These are phyloP conservation scores for Nannochloropsis granulata DNA, from an alignment of 108 stramenopile genomes.

Conservation along the genomic window DNA sequence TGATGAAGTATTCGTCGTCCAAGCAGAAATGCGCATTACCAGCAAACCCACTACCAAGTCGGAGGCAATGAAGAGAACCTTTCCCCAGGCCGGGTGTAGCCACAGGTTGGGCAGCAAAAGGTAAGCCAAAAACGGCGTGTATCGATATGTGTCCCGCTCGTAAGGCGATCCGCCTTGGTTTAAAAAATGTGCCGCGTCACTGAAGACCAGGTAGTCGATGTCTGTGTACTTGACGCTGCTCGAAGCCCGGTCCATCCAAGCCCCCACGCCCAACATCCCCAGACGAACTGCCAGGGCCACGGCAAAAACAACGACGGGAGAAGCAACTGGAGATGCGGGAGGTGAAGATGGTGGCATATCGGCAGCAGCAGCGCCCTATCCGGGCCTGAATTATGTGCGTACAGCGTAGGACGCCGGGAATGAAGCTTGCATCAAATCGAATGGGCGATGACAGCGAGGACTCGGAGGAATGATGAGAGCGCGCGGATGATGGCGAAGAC, in stretches of 20 bases:
- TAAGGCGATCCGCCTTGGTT: slow-evolving; percentile 49
- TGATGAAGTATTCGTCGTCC: slow-evolving; percentile 57
- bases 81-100: slow-evolving; percentile 22
- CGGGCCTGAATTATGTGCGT: no score
- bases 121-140: slow-evolving; percentile 85
- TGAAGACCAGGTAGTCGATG: slow-evolving; percentile 43
- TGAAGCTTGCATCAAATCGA: no score
- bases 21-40: background rate
- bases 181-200: slow-evolving; percentile 38
- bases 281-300: slow-evolving; percentile 10
- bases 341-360: background rate
- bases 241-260: slow-evolving; percentile 3
- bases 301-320: background rate
- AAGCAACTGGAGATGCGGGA: background rate
- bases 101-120: slow-evolving; percentile 43
- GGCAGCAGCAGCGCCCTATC: no score
- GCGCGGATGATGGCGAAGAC: no score
- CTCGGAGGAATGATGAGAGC: no score
- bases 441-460: no score
- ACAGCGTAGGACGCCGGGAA: no score
- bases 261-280: background rate
- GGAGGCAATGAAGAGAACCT: slow-evolving; percentile 22
- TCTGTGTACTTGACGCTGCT: slow-evolving; percentile 41
- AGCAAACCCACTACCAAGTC: slow-evolving; percentile 27
- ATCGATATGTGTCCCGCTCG: slow-evolving; percentile 89